phyloP scores from a whole-genome alignment of 2,329 filamentous ascomycete genomes.

The Macrophomina pseudophaseolina region DNA sequence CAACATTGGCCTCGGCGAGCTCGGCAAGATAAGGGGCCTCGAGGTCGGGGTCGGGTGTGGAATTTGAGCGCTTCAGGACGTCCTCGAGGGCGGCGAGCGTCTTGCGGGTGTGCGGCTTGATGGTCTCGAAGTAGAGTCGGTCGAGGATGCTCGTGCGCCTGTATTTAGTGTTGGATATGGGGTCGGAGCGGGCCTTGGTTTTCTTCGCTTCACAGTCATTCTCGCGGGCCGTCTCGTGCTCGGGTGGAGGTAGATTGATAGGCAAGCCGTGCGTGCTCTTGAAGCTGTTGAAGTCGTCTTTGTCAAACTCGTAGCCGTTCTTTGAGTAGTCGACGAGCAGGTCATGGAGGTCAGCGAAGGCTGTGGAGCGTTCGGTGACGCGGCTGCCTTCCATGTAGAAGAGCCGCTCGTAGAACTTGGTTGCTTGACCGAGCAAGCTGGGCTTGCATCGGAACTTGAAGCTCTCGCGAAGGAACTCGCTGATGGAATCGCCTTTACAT shows the following conservation, averaged over 20 bases:
- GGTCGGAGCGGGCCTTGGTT: background rate
- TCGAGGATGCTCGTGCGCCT: conserved; percentile 62
- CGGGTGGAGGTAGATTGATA: conserved; percentile 53
- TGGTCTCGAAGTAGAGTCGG: conserved; percentile 62
- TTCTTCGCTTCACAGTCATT: conserved; percentile 29
- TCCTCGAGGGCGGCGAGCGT: conserved; percentile 37
- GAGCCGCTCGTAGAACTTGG: conserved; percentile 66
- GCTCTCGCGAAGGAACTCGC: conserved; percentile 57
- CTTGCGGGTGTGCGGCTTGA: conserved; percentile 47
- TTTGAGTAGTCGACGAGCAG: conserved; percentile 53
- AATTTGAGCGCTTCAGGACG: conserved; percentile 32
- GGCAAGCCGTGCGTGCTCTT: conserved; percentile 59
- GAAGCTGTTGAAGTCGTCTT: conserved; percentile 53
- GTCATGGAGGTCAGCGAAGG: conserved; percentile 50
- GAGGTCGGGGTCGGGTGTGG: conserved; percentile 34
- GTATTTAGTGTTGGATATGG: conserved; percentile 26
- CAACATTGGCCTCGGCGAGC: background rate
- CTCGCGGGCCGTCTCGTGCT: conserved; percentile 42
- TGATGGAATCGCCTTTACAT: conserved; percentile 36
- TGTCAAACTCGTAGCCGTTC: conserved; percentile 56
- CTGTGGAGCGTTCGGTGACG: conserved; percentile 32
- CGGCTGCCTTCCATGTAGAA: conserved; percentile 57
- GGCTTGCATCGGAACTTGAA: conserved; percentile 65
- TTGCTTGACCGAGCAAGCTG: conserved; percentile 67
- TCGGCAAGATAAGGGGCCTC: conserved; percentile 27